Percentiles rank a stretch among this genome's conserved stretches.
These are phyloP conservation scores for Myxozyma lipomycoides DNA, from an alignment of 805 yeast genomes.

Conservation along the genomic window DNA sequence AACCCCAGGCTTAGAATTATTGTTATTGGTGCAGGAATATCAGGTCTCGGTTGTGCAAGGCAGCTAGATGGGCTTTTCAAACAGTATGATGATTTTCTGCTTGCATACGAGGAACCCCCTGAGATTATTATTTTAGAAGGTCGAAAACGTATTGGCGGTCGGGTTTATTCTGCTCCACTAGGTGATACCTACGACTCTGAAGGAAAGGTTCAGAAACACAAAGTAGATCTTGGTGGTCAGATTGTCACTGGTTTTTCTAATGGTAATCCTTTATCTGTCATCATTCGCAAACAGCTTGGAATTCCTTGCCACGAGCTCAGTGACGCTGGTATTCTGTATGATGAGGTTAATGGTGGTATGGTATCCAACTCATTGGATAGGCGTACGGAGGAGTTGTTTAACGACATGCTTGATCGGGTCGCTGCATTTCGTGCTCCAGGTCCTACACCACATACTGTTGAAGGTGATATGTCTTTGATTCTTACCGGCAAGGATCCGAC, in stretches of 20 bases:
- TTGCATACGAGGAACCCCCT: slow-evolving; percentile 41
- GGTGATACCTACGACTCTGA: slow-evolving; percentile 20
- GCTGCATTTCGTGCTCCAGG: slow-evolving; percentile 36
- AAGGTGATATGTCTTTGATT: slow-evolving; percentile 40
- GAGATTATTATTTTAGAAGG: slow-evolving; percentile 42
- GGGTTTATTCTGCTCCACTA: slow-evolving; percentile 40
- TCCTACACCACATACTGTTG: slow-evolving; percentile 36
- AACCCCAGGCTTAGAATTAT: slow-evolving; percentile 49
- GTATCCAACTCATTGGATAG: slow-evolving; percentile 34
- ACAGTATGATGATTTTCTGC: slow-evolving; percentile 36
- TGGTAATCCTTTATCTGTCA: slow-evolving; percentile 43
- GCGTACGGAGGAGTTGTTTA: slow-evolving; percentile 38
- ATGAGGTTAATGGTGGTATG: slow-evolving; percentile 36
- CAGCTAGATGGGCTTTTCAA: slow-evolving; percentile 69
- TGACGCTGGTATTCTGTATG: slow-evolving; percentile 34
- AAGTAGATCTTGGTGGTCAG: slow-evolving; percentile 41
- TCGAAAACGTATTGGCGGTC: slow-evolving; percentile 43
- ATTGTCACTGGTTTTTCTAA: slow-evolving; percentile 41
- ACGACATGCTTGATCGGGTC: slow-evolving; percentile 39
- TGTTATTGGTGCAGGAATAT: slow-evolving; percentile 93
- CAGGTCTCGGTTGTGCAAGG: slow-evolving; percentile 94
- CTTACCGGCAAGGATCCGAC: slow-evolving; percentile 40
- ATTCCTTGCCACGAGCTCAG: slow-evolving; percentile 39
- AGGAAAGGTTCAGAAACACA: slow-evolving; percentile 11
- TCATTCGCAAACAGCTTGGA: slow-evolving; percentile 42